Base-by-base conservation (phyloP, 2,329 filamentous ascomycete species). In the Fusarium coicis region DNA sequence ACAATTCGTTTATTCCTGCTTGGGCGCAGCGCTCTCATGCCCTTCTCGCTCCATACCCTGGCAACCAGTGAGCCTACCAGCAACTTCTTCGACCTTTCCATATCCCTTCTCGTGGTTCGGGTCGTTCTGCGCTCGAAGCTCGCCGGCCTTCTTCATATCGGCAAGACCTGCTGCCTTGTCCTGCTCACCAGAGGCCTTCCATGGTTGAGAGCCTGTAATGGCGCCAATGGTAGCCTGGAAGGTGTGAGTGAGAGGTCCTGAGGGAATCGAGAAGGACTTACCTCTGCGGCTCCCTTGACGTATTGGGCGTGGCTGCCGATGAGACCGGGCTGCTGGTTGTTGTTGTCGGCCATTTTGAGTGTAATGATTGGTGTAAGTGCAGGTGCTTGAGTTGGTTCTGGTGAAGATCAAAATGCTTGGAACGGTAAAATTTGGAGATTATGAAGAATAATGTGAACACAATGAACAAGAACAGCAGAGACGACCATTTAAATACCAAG, bases 1-100 rank as follows among this genome's bases (percentile, higher is more conserved):
- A 15, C 9, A n/a, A 4, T 30, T 23, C 58, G 32, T 43, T 61
- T 56, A 76, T 44, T 74, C 75, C 36, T 78, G 75, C 61, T 81
- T 78, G 69, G 80, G 82, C 61, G 80, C 82, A 75, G 80, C 82
- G 76, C 88, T 91, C 23, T 83, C 85, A 19, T 82, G 84, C 0
- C 90, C 91, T 80, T 92, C 90, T 61, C 86, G 85, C 80, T 88
- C 83, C 92, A 93, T 93, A 0, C 92, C 92, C 80, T 92, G 89
- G 73, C 92, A 93, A 0, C 92, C 91, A 0, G 89, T 87, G 2
- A 87, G 81, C 77, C 88, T 89, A 10, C 92, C 92, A 0, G 90
- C 88, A 53, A 90, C 78, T 83, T 93, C 88, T 79, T 94, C 92
- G 6, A 85, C 85, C 76, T 87, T 89, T 40, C 92, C 92, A 61